Percentiles rank a stretch among this genome's conserved stretches.
Conservation (phyloP, 306 rosid species). For the Vicia villosa region DNA sequence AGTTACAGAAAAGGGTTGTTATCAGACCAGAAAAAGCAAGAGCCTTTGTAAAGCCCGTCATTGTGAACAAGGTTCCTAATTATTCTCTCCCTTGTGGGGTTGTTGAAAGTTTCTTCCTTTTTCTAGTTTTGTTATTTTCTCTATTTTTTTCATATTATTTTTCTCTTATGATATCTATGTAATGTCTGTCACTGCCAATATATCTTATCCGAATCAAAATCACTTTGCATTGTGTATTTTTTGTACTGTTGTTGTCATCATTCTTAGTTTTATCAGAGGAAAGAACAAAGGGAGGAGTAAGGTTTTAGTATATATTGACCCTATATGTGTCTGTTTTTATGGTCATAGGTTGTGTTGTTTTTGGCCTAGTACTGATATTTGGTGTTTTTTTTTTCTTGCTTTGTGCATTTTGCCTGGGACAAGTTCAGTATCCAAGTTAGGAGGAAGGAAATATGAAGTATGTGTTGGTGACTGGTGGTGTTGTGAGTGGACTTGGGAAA, state of each 20-base stretch:
- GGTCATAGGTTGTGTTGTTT: slow-evolving; percentile 25
- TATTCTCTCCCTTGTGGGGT: slow-evolving; percentile 52
- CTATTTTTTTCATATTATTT: background rate
- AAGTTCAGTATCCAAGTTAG: slow-evolving; percentile 31
- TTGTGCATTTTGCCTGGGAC: slow-evolving; percentile 49
- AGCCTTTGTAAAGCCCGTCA: slow-evolving; percentile 66
- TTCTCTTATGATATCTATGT: slow-evolving; percentile 48
- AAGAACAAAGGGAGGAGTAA: slow-evolving; percentile 6
- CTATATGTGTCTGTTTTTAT: no score
- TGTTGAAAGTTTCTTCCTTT: slow-evolving; percentile 40
- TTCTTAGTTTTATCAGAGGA: slow-evolving; percentile 60
- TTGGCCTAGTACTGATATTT: slow-evolving; percentile 37
- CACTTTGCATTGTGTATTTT: slow-evolving; percentile 38
- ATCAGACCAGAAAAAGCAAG: slow-evolving; percentile 35
- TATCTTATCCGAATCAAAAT: slow-evolving; percentile 43
- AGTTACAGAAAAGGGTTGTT: slow-evolving; percentile 6
- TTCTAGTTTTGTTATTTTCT: slow-evolving; percentile 30
- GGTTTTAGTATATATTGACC: background rate
- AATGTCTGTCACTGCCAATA: slow-evolving; percentile 38
- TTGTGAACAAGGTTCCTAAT: slow-evolving; percentile 72
- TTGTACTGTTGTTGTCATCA: slow-evolving; percentile 47
- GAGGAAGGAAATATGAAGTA: slow-evolving; percentile 59
- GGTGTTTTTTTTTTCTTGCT: slow-evolving; percentile 33
- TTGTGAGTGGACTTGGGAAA: slow-evolving; percentile 93
- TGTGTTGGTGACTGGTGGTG: slow-evolving; percentile 92